Evolutionary conservation across 192 early-diverging fungal genomes (phyloP).

Genomic region (Podila clonocystis): DNA sequence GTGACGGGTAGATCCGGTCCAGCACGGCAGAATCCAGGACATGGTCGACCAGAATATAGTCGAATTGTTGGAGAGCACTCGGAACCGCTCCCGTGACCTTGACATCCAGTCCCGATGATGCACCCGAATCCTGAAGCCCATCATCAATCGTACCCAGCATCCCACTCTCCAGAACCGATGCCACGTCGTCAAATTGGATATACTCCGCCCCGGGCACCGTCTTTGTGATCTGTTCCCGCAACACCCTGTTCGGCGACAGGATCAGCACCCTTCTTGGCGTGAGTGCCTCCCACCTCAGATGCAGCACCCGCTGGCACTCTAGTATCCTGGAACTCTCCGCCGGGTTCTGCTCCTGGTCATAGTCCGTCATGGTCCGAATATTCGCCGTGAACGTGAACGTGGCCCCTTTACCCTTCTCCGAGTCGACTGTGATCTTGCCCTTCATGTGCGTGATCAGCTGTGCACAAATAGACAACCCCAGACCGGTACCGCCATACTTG

Average conservation of each 20-base stretch:
- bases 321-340: constrained; percentile 23
- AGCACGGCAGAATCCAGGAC: constrained; percentile 39
- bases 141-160: constrained; percentile 7
- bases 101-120: background rate
- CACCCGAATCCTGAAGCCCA: background rate
- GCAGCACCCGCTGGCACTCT: constrained; percentile 19
- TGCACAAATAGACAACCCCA: constrained; percentile 60
- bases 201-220: background rate
- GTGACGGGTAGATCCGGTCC: constrained; percentile 44
- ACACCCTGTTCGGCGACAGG: constrained; percentile 20
- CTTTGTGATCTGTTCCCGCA: constrained; percentile 22
- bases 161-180: constrained; percentile 6
- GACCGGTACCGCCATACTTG: constrained; percentile 57
- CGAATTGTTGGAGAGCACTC: constrained; percentile 19
- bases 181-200: constrained; percentile 29
- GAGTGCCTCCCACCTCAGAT: background rate
- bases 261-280: constrained; percentile 14
- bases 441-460: constrained; percentile 55
- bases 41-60: constrained; percentile 47
- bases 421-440: constrained; percentile 55
- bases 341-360: constrained; percentile 24
- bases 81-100: background rate
- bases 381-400: constrained; percentile 51
- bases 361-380: constrained; percentile 16
- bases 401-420: constrained; percentile 50